Evolutionary conservation across 306 rosid genomes (phyloP).

Genomic region (Pterocarpus macrocarpus): DNA sequence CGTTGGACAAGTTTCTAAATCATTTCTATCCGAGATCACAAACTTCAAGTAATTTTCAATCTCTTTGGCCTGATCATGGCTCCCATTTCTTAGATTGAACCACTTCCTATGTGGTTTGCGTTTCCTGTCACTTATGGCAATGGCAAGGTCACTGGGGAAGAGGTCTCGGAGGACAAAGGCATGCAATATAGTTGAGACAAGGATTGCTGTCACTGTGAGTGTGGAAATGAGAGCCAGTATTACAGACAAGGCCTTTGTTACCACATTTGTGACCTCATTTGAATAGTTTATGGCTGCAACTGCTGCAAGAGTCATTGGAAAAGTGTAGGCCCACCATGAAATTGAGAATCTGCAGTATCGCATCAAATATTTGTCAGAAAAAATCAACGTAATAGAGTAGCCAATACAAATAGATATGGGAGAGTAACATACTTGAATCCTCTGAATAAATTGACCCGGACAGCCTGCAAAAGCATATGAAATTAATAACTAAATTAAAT

Average conservation of each 20-base stretch:
- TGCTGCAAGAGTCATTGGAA: slow-evolving; percentile 85
- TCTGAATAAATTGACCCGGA: slow-evolving; percentile 72
- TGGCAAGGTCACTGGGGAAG: slow-evolving; percentile 80
- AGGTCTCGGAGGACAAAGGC: slow-evolving; percentile 73
- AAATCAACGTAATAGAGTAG: background rate
- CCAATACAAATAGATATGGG: background rate
- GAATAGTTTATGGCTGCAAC: slow-evolving; percentile 71
- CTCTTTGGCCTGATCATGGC: slow-evolving; percentile 50
- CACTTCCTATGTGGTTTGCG: slow-evolving; percentile 50
- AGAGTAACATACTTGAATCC: slow-evolving; percentile 70
- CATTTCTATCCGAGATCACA: slow-evolving; percentile 43
- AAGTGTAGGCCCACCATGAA: slow-evolving; percentile 92
- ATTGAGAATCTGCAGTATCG: slow-evolving; percentile 65
- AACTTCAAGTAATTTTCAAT: slow-evolving; percentile 61
- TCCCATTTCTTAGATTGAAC: slow-evolving; percentile 55
- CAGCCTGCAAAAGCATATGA: slow-evolving; percentile 63
- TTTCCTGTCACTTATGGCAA: slow-evolving; percentile 71
- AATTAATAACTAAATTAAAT: slow-evolving; percentile 21
- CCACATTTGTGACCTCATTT: slow-evolving; percentile 54
- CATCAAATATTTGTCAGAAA: slow-evolving; percentile 35
- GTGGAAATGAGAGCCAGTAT: slow-evolving; percentile 56
- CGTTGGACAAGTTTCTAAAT: slow-evolving; percentile 47
- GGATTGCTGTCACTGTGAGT: slow-evolving; percentile 55
- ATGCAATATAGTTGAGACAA: slow-evolving; percentile 58
- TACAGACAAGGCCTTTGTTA: slow-evolving; percentile 59